These are phyloP conservation scores for Mortierella alpina DNA, from an alignment of 192 early-diverging fungal genomes.

Conservation along the genomic window DNA sequence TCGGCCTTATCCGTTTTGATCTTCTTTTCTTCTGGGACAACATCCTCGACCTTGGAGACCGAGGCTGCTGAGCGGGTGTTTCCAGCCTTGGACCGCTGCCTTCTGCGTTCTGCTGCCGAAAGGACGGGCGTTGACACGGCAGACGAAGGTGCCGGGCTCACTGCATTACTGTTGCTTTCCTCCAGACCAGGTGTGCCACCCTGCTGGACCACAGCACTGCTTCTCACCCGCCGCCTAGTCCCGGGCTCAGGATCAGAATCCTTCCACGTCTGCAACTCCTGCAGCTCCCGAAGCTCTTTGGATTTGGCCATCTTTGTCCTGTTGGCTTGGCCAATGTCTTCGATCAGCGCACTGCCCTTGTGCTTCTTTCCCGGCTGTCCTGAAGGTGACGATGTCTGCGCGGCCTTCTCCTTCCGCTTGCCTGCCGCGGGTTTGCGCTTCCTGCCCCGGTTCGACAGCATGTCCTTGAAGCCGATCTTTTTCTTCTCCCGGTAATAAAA, in stretches of 20 bases:
- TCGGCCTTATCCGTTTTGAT: constrained; percentile 21
- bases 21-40: constrained; percentile 19
- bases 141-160: constrained; percentile 44
- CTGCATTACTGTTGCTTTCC: constrained; percentile 33
- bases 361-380: constrained; percentile 47
- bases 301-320: constrained; percentile 57
- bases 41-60: constrained; percentile 17
- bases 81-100: constrained; percentile 20
- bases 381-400: constrained; percentile 49
- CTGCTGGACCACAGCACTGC: constrained; percentile 22
- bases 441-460: constrained; percentile 63
- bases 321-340: constrained; percentile 67
- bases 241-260: constrained; percentile 39
- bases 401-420: constrained; percentile 61
- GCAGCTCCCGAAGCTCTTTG: constrained; percentile 59
- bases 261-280: constrained; percentile 55
- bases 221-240: constrained; percentile 39
- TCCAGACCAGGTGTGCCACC: constrained; percentile 34
- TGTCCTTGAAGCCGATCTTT: constrained; percentile 73
- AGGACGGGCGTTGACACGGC: constrained; percentile 21
- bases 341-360: constrained; percentile 53
- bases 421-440: constrained; percentile 46
- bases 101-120: constrained; percentile 22
- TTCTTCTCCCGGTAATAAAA: constrained; percentile 87
- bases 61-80: constrained; percentile 22